Evolutionary conservation across 192 early-diverging fungal genomes (phyloP).

Genomic region (Coemansia sp.): DNA sequence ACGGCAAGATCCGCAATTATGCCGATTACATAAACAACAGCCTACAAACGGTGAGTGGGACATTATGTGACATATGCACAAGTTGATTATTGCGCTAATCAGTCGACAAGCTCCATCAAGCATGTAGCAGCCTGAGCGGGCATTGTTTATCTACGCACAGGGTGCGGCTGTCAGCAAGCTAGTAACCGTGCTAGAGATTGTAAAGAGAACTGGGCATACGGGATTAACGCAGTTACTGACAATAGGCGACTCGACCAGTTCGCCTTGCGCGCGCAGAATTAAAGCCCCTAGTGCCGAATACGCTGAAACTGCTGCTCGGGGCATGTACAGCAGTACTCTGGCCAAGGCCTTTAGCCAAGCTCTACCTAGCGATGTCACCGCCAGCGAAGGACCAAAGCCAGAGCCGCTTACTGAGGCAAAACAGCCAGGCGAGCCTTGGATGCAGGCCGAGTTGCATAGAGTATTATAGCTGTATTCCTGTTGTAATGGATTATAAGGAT

Average conservation of each 20-base stretch:
- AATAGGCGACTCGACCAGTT: constrained; percentile 13
- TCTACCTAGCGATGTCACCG: neutral
- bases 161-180: constrained; percentile 43
- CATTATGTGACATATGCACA: neutral
- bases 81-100: neutral
- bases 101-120: neutral
- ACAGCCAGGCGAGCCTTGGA: constrained; percentile 14
- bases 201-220: constrained; percentile 21
- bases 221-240: neutral
- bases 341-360: neutral
- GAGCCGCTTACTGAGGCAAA: neutral
- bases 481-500: neutral
- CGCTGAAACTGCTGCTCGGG: neutral
- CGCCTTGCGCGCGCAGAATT: neutral
- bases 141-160: constrained; percentile 35
- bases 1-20: constrained; percentile 41
- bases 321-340: constrained; percentile 12
- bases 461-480: neutral
- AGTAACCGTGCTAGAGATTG: constrained; percentile 36
- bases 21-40: constrained; percentile 14
- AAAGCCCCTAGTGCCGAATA: neutral
- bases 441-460: constrained; percentile 15
- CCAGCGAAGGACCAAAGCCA: neutral
- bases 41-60: constrained; percentile 9
- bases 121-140: neutral